phyloP scores from a whole-genome alignment of 1,139 yeast species.

The Suhomyces maxii region DNA sequence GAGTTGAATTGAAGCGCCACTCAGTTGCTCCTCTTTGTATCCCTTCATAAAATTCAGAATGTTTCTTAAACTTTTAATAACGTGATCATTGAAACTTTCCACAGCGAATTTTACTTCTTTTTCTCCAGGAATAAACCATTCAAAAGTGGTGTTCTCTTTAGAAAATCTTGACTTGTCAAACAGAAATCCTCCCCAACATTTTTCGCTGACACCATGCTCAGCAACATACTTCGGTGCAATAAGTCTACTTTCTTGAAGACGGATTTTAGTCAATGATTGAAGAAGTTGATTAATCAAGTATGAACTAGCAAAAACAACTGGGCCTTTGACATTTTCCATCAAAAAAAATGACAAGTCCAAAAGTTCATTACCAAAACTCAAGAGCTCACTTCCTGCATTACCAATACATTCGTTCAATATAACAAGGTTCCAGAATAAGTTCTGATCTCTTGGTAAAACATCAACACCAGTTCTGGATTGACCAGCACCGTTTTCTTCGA shows the following conservation, averaged over 20 bases:
- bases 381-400: slow-evolving; percentile 57
- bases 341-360: slow-evolving; percentile 51
- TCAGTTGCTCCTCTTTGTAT: slow-evolving; percentile 19
- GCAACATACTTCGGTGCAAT: slow-evolving; percentile 42
- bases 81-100: slow-evolving; percentile 54
- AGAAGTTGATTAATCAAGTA: slow-evolving; percentile 66
- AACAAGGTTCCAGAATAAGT: slow-evolving; percentile 70
- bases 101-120: slow-evolving; percentile 64
- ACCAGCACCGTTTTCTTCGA: slow-evolving; percentile 86
- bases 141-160: slow-evolving; percentile 50
- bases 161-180: slow-evolving; percentile 44
- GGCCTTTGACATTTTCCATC: slow-evolving; percentile 68
- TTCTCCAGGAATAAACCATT: slow-evolving; percentile 73
- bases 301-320: slow-evolving; percentile 49
- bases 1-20: slow-evolving; percentile 26
- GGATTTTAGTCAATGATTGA: slow-evolving; percentile 61
- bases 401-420: slow-evolving; percentile 72
- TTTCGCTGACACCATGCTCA: slow-evolving; percentile 41
- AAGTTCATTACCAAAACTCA: slow-evolving; percentile 49
- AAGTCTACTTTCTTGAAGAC: slow-evolving; percentile 54
- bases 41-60: slow-evolving; percentile 41
- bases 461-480: slow-evolving; percentile 67
- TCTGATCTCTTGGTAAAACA: slow-evolving; percentile 73
- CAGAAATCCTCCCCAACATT: slow-evolving; percentile 75
- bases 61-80: slow-evolving; percentile 42